These are phyloP conservation scores for Blepharisma stoltei DNA, from an alignment of 73 alveolate species.

Conservation along the genomic window DNA sequence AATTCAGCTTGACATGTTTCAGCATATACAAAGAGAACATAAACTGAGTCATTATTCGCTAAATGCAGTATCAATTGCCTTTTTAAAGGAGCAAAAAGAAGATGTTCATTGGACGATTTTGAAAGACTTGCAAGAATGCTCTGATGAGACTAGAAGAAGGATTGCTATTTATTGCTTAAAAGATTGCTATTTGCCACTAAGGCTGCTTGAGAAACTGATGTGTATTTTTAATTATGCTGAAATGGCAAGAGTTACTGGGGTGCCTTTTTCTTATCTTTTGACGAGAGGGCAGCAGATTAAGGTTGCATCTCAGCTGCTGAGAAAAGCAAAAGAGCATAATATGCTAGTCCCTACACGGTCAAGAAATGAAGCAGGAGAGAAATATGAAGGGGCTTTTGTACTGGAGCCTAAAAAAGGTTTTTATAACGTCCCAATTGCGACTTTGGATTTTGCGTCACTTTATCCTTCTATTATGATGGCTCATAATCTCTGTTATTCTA, in stretches of 20 bases:
- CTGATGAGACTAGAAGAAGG: constrained; percentile 90
- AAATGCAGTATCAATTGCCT: constrained; percentile 95
- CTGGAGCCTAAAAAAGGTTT: constrained; percentile 93
- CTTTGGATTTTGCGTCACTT: constrained; percentile 99
- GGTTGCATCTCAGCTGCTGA: constrained; percentile 86
- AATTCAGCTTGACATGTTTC: constrained; percentile 95
- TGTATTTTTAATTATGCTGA: constrained; percentile 91
- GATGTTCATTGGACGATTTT: constrained; percentile 90
- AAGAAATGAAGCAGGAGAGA: constrained; percentile 74
- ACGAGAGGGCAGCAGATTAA: constrained; percentile 97
- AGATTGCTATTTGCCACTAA: constrained; percentile 87
- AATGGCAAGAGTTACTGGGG: constrained; percentile 99
- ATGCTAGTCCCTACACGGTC: constrained; percentile 88
- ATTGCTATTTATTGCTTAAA: constrained; percentile 96
- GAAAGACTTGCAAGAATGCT: constrained; percentile 64
- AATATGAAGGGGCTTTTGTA: constrained; percentile 99
- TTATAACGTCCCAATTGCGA: constrained; percentile 98
- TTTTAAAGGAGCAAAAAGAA: constrained; percentile 97
- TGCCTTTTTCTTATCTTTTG: constrained; percentile 92
- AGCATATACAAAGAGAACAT: constrained; percentile 96
- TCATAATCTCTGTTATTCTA: constrained; percentile 98
- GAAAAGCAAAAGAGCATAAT: constrained; percentile 82
- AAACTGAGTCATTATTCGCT: constrained; percentile 96
- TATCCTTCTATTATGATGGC: constrained; percentile 99
- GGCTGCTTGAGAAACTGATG: constrained; percentile 92